These are phyloP conservation scores for Raphidocelis subcapitata DNA, from an alignment of 139 green algal species.

Conservation along the genomic window DNA sequence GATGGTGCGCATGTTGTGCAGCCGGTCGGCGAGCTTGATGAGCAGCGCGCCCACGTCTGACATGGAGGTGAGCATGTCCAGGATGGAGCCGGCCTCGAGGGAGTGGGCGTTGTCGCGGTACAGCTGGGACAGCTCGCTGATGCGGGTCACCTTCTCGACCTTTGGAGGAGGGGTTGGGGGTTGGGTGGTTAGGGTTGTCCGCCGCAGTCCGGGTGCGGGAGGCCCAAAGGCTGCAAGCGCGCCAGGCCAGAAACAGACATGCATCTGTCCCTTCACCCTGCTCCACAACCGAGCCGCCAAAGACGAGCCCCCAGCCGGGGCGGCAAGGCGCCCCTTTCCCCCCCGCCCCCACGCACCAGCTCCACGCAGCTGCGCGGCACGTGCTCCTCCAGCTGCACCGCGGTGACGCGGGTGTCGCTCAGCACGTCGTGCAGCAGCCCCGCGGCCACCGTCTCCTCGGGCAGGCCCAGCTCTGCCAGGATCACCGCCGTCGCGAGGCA, in stretches of 20 bases:
- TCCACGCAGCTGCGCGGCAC: slow-evolving; percentile 34
- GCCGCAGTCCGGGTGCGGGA: too few species aligned
- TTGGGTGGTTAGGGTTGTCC: too few species aligned
- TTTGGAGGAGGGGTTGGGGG: too few species aligned
- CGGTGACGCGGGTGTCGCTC: slow-evolving; percentile 44
- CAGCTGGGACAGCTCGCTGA: slow-evolving; percentile 47
- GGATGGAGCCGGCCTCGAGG: slow-evolving; percentile 23
- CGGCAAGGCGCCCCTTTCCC: too few species aligned
- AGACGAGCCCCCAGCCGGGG: too few species aligned
- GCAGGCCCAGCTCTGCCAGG: slow-evolving; percentile 63
- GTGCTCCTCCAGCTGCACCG: slow-evolving; percentile 37
- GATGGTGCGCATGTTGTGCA: slow-evolving; percentile 97
- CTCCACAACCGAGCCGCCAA: too few species aligned
- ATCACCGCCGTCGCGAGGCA: slow-evolving; percentile 55
- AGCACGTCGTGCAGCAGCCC: slow-evolving; percentile 69
- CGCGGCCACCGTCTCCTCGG: slow-evolving; percentile 53
- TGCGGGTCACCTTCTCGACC: slow-evolving; percentile 35
- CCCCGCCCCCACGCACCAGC: slow-evolving; percentile 36
- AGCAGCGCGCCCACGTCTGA: slow-evolving; percentile 49
- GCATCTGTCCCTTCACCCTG: too few species aligned
- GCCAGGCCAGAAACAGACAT: too few species aligned
- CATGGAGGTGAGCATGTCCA: slow-evolving; percentile 31
- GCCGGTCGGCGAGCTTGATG: slow-evolving; percentile 93
- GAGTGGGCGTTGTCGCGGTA: slow-evolving; percentile 39
- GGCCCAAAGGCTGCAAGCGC: too few species aligned